A percentile compares a stretch with the other conserved stretches of the same genome.
phyloP scores from a whole-genome alignment of 306 rosid species.

The Urtica urens region DNA sequence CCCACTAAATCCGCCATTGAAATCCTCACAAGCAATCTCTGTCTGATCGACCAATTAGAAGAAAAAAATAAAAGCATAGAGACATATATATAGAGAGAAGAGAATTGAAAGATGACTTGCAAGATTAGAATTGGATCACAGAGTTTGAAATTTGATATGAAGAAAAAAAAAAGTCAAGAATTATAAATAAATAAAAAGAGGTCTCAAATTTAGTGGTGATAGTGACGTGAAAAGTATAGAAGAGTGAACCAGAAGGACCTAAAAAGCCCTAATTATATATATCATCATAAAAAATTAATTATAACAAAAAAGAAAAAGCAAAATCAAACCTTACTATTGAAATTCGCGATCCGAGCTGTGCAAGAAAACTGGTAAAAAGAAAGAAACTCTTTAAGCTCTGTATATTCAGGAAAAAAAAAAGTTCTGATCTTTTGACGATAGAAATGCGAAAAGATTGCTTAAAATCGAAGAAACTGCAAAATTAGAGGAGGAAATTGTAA shows the following conservation, averaged over 20 bases:
- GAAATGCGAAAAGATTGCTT: too few relatives aligned
- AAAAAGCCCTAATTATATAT: background rate
- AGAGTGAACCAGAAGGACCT: slow-evolving; percentile 16
- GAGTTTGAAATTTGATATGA: slow-evolving; percentile 8
- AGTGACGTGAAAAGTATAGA: slow-evolving; percentile 26
- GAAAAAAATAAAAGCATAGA: slow-evolving; percentile 9
- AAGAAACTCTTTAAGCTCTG: too few relatives aligned
- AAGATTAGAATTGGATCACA: slow-evolving; percentile 29
- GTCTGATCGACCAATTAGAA: background rate
- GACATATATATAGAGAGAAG: slow-evolving; percentile 2
- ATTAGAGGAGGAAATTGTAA: too few relatives aligned
- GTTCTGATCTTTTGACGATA: too few relatives aligned
- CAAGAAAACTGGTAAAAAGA: background rate
- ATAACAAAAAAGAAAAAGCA: background rate
- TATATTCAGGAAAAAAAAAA: too few relatives aligned
- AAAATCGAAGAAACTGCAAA: too few relatives aligned
- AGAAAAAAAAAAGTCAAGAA: background rate
- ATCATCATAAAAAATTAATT: background rate
- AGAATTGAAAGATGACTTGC: slow-evolving; percentile 49
- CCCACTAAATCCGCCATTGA: slow-evolving; percentile 79
- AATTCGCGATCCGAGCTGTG: slow-evolving; percentile 26
- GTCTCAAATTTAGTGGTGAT: slow-evolving; percentile 14
- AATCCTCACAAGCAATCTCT: slow-evolving; percentile 9
- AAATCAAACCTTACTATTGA: slow-evolving; percentile 1
- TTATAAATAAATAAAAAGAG: background rate